phyloP scores from a whole-genome alignment of 176 grass and related monocot species.

The Chloris gayana region DNA sequence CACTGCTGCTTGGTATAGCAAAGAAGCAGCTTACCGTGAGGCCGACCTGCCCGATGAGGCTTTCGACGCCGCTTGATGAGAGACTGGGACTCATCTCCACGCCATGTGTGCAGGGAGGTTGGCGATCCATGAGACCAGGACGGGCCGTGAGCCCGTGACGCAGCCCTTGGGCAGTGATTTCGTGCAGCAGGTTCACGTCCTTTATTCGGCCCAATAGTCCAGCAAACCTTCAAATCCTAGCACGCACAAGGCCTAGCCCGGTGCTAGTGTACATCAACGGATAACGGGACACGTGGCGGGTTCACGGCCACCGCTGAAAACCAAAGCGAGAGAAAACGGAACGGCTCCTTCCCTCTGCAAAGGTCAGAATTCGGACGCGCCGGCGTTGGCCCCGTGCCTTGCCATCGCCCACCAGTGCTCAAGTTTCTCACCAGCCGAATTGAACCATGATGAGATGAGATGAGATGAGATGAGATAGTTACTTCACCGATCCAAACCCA shows the following conservation, averaged over 20 bases:
- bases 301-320: constrained; percentile 11
- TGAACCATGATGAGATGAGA: not conserved
- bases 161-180: constrained; percentile 68
- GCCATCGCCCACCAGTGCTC: not conserved
- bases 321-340: not conserved
- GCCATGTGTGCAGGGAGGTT: too few relatives aligned
- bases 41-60: constrained; percentile 75
- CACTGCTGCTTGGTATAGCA: not conserved
- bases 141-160: constrained; percentile 70
- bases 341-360: constrained; percentile 12
- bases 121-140: constrained; percentile 73
- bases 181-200: constrained; percentile 72
- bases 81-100: constrained; percentile 55
- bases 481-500: not conserved
- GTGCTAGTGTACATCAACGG: not conserved
- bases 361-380: not conserved
- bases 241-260: not conserved
- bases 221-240: not conserved
- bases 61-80: constrained; percentile 79
- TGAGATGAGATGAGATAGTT: constrained; percentile 41
- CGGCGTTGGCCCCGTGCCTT: not conserved
- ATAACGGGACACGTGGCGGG: not conserved
- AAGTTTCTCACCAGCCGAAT: not conserved
- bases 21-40: constrained; percentile 27
- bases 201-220: not conserved